These are phyloP conservation scores for Ustilago crameri DNA, from an alignment of 1,284 basidiomycete species.

Conservation along the genomic window DNA sequence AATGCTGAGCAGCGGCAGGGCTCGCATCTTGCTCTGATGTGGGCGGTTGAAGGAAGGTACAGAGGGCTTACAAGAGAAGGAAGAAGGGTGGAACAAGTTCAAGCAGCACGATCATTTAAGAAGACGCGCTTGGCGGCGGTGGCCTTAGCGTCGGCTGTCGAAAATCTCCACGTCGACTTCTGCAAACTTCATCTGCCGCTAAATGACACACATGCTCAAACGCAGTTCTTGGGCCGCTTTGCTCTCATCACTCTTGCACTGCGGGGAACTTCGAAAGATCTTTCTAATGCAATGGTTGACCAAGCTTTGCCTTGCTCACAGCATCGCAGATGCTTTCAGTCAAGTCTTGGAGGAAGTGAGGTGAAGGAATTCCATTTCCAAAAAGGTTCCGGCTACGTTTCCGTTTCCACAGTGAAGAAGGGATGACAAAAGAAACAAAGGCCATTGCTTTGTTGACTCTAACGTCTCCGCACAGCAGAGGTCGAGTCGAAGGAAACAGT, in stretches of 20 bases:
- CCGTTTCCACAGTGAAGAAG: constrained; percentile 7
- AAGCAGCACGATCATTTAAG: not conserved
- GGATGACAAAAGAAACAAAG: constrained; percentile 1
- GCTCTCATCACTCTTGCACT: no score
- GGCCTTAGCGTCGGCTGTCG: constrained; percentile 18
- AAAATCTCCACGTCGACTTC: constrained; percentile 26
- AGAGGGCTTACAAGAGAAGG: not conserved
- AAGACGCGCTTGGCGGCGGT: constrained; percentile 17
- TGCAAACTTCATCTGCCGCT: not conserved
- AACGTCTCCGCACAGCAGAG: constrained; percentile 23
- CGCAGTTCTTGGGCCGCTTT: no score
- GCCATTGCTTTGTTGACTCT: not conserved
- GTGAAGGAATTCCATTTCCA: constrained; percentile 8
- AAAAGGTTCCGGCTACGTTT: constrained; percentile 9
- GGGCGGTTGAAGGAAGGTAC: not conserved
- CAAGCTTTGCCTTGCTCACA: no score
- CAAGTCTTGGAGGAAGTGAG: no score
- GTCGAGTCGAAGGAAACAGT: not conserved
- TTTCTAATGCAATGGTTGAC: no score
- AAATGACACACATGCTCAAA: no score
- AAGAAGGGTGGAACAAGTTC: not conserved
- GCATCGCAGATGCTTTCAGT: no score
- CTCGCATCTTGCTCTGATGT: constrained; percentile 11
- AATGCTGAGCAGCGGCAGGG: constrained; percentile 18
- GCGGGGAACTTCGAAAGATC: no score